Conservation (phyloP, 495 filamentous ascomycete genomes). For the Jackrogersella minutella region DNA sequence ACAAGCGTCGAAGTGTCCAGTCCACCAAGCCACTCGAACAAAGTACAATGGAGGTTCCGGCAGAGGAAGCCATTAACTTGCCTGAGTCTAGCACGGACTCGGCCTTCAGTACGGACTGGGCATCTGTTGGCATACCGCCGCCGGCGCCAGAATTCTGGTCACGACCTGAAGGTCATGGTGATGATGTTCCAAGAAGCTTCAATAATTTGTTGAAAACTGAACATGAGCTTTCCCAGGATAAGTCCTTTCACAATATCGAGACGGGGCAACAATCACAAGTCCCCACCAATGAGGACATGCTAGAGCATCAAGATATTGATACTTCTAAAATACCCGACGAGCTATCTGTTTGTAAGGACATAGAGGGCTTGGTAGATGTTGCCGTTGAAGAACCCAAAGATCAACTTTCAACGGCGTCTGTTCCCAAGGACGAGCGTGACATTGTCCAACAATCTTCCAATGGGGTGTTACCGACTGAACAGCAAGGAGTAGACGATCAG, state of each 20-base stretch:
- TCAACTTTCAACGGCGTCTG: neutral
- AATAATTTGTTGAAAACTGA: slow-evolving; percentile 9
- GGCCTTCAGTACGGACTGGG: slow-evolving; percentile 17
- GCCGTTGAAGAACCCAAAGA: slow-evolving; percentile 3
- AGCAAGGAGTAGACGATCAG: slow-evolving; percentile 1
- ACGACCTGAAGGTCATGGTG: neutral
- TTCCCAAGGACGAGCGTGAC: neutral
- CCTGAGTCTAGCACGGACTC: slow-evolving; percentile 13
- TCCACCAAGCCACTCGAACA: slow-evolving; percentile 35
- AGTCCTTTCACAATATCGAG: slow-evolving; percentile 9
- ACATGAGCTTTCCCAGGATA: slow-evolving; percentile 1
- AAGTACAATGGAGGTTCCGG: slow-evolving; percentile 19
- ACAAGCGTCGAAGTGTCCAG: slow-evolving; percentile 41
- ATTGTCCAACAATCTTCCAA: neutral
- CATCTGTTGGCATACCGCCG: slow-evolving; percentile 13
- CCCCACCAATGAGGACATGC: neutral
- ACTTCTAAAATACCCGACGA: neutral
- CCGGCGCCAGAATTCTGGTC: slow-evolving; percentile 14
- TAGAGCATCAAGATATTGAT: neutral
- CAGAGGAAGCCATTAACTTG: slow-evolving; percentile 5
- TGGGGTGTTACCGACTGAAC: slow-evolving; percentile 5
- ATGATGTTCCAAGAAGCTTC: neutral
- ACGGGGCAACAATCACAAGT: neutral
- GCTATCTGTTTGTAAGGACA: neutral
- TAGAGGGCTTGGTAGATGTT: neutral